phyloP scores from a whole-genome alignment of 441 rosid species.

The Brassica hybrid region DNA sequence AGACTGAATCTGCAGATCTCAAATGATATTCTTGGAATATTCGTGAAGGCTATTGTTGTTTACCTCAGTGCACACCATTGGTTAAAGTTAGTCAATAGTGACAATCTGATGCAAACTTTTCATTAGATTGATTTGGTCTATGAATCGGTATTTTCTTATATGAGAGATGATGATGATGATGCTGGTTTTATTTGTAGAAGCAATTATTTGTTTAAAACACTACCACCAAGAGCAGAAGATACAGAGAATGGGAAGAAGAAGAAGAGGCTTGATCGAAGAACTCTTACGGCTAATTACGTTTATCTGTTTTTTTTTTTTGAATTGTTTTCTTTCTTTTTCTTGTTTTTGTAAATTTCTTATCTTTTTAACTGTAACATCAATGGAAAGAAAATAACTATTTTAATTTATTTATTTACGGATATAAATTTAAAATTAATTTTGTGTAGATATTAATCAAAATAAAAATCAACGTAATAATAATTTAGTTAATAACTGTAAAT shows the following conservation, averaged over 20 bases:
- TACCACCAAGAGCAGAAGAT: not conserved
- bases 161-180: not conserved
- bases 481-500: not conserved
- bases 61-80: not conserved
- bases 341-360: too few relatives aligned
- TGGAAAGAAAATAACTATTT: too few relatives aligned
- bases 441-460: not conserved
- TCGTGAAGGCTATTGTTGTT: not conserved
- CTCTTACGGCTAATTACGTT: not conserved
- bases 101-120: not conserved
- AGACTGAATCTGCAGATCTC: not conserved
- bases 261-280: not conserved
- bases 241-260: not conserved
- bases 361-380: too few relatives aligned
- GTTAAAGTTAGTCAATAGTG: not conserved
- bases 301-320: not conserved
- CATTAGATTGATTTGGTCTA: not conserved
- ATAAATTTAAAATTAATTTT: not conserved
- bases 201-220: not conserved
- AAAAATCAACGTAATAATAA: not conserved
- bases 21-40: not conserved
- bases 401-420: not conserved
- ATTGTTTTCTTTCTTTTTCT: not conserved
- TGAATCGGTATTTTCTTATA: not conserved
- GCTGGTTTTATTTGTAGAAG: not conserved